Evolutionary conservation across 768 basidiomycete species (phyloP).

Genomic region (Epithele typhae): DNA sequence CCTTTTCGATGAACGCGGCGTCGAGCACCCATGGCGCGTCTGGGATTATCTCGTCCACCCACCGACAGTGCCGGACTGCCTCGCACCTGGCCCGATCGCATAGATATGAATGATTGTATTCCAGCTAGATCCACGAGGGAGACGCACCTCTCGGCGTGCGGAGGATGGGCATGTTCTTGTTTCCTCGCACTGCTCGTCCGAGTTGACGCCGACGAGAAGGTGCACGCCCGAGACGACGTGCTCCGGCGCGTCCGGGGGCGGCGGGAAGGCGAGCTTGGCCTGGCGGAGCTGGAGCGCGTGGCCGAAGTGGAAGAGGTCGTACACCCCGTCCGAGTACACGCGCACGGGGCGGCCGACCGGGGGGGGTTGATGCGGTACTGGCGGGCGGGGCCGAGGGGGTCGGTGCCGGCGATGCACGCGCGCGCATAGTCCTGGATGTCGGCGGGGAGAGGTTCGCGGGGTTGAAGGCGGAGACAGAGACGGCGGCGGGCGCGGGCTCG

Average conservation of each 20-base stretch:
- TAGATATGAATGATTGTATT: too few relatives aligned
- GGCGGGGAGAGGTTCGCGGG: conserved; percentile 65
- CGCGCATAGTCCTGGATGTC: conserved; percentile 78
- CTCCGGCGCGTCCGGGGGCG: conserved; percentile 7
- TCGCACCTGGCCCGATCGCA: conserved; percentile 66
- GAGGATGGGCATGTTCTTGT: conserved; percentile 88
- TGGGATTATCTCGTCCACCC: conserved; percentile 92
- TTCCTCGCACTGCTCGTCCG: conserved; percentile 72
- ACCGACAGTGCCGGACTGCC: conserved; percentile 90
- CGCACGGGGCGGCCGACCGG: conserved; percentile 77
- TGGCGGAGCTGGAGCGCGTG: conserved; percentile 95
- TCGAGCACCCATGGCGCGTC: conserved; percentile 91
- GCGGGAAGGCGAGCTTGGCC: conserved; percentile 83
- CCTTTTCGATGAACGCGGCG: conserved; percentile 72
- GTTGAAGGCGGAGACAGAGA: conserved; percentile 41
- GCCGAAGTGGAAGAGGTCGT: conserved; percentile 98
- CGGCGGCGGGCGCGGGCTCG: conserved; percentile 20
- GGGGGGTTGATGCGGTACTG: conserved; percentile 83
- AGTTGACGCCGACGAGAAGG: conserved; percentile 90
- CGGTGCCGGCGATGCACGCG: conserved; percentile 69
- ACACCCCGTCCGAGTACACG: conserved; percentile 96
- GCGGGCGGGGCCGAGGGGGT: conserved; percentile 31
- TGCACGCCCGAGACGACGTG: conserved; percentile 58
- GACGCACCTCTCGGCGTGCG: conserved; percentile 75
- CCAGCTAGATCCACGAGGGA: background rate